A percentile compares a stretch with the other conserved stretches of the same genome.
Conservation (phyloP, 2,329 filamentous ascomycete species). For the Grosmannia clavigera region DNA sequence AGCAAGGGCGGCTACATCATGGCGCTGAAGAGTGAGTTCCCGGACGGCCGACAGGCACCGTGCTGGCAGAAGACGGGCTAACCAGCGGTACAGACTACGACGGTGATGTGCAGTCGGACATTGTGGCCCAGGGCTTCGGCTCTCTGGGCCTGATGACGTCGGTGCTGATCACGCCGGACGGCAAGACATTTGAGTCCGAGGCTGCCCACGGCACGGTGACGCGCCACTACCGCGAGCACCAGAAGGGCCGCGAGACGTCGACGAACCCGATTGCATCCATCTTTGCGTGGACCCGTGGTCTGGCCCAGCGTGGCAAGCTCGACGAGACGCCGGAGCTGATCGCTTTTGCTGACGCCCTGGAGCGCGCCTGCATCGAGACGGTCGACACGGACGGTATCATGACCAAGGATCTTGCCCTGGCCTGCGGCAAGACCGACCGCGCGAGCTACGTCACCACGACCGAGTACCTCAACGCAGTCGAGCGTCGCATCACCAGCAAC, state of each 20-base stretch:
- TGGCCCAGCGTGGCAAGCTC: constrained; percentile 84
- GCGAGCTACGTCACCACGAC: constrained; percentile 82
- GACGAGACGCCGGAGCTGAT: constrained; percentile 88
- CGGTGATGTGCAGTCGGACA: constrained; percentile 96
- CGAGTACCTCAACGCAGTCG: constrained; percentile 86
- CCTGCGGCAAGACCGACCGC: constrained; percentile 76
- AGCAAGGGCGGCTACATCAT: constrained; percentile 92
- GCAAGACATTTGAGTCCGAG: constrained; percentile 94
- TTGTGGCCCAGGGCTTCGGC: constrained; percentile 95
- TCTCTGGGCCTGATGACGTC: constrained; percentile 98
- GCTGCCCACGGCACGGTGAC: constrained; percentile 97
- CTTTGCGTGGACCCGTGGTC: constrained; percentile 95
- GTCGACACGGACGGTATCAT: constrained; percentile 92
- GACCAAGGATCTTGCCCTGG: constrained; percentile 98
- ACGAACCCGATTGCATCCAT: constrained; percentile 99
- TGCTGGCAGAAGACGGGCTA: not conserved
- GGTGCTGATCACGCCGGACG: constrained; percentile 89
- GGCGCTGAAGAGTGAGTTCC: constrained; percentile 81
- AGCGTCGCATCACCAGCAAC: constrained; percentile 72
- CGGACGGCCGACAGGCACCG: no score
- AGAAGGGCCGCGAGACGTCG: constrained; percentile 92
- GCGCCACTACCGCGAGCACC: constrained; percentile 96
- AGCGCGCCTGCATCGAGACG: constrained; percentile 87
- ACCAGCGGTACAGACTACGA: constrained; percentile 68
- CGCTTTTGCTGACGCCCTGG: constrained; percentile 79